These are phyloP conservation scores for Lunasporangiospora selenospora DNA, from an alignment of 192 early-diverging fungal genomes.

Conservation along the genomic window DNA sequence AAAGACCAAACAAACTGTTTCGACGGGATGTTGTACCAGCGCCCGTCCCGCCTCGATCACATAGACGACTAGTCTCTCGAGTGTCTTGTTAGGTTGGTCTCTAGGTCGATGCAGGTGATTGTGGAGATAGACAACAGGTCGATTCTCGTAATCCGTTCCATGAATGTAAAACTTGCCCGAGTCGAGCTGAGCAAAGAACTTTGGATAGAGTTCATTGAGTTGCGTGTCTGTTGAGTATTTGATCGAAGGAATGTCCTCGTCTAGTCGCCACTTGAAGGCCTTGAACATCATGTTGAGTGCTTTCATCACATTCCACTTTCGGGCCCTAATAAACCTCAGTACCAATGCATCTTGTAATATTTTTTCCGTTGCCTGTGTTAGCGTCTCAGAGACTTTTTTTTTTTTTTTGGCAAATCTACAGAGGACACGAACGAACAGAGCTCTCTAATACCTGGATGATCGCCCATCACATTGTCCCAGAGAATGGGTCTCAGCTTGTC, in stretches of 20 bases:
- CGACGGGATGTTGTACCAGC: conserved; percentile 62
- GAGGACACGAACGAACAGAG: no score
- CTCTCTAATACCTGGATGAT: conserved; percentile 45
- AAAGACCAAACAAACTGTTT: conserved; percentile 77
- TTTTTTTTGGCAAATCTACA: no score
- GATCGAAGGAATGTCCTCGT: conserved; percentile 61
- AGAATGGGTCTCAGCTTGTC: conserved; percentile 32
- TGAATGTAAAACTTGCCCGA: conserved; percentile 52
- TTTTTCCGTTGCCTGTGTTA: no score
- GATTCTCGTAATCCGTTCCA: conserved; percentile 48
- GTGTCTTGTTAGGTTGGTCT: conserved; percentile 63
- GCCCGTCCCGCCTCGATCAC: conserved; percentile 73
- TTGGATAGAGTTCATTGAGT: conserved; percentile 51
- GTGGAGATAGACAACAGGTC: conserved; percentile 53
- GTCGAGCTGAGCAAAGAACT: conserved; percentile 45
- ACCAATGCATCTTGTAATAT: conserved; percentile 78
- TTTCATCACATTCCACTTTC: conserved; percentile 86
- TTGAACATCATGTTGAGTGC: conserved; percentile 75
- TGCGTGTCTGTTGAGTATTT: conserved; percentile 62
- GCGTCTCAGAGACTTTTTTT: no score
- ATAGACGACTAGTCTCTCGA: conserved; percentile 69
- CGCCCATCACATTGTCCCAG: conserved; percentile 41
- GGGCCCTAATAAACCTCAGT: conserved; percentile 83
- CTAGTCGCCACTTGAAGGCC: conserved; percentile 77
- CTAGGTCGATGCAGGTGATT: conserved; percentile 49